phyloP scores from a whole-genome alignment of 306 rosid species.

The Inga oerstediana region DNA sequence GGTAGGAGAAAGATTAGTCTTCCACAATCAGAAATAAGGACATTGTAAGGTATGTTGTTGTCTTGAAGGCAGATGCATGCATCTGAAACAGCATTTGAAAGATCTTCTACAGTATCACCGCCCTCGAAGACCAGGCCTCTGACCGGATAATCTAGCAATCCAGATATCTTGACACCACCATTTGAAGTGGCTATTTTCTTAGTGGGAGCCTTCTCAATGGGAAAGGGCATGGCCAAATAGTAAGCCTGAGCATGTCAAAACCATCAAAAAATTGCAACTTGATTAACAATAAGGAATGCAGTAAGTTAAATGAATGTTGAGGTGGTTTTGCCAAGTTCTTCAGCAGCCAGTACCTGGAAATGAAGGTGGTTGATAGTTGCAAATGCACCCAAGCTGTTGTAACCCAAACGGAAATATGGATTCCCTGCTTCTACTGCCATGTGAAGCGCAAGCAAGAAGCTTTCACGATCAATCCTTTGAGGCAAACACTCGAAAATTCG shows the following conservation, averaged over 20 bases:
- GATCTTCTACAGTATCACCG: slow-evolving; percentile 54
- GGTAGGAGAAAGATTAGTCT: slow-evolving; percentile 76
- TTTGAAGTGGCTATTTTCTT: slow-evolving; percentile 50
- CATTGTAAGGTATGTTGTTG: slow-evolving; percentile 86
- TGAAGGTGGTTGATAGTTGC: slow-evolving; percentile 99
- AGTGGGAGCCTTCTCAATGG: slow-evolving; percentile 87
- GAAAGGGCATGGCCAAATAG: slow-evolving; percentile 82
- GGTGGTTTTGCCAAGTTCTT: not conserved
- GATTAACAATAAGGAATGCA: not conserved
- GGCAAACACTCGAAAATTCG: slow-evolving; percentile 77
- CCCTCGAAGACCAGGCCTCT: slow-evolving; percentile 89
- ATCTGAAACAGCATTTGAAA: slow-evolving; percentile 74
- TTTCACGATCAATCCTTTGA: slow-evolving; percentile 79
- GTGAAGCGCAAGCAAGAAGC: slow-evolving; percentile 85
- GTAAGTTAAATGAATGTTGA: not conserved
- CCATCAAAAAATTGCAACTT: slow-evolving; percentile 22
- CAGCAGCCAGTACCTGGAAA: slow-evolving; percentile 68
- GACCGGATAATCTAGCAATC: slow-evolving; percentile 75
- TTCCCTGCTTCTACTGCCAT: slow-evolving; percentile 85
- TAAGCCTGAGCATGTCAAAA: slow-evolving; percentile 65
- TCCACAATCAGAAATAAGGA: slow-evolving; percentile 85
- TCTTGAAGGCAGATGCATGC: slow-evolving; percentile 91
- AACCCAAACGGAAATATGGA: slow-evolving; percentile 88
- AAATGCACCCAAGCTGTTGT: slow-evolving; percentile 98
- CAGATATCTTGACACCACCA: slow-evolving; percentile 62